Evolutionary conservation across 1,284 basidiomycete species (phyloP).

Genomic region (Marasmius fiardii): DNA sequence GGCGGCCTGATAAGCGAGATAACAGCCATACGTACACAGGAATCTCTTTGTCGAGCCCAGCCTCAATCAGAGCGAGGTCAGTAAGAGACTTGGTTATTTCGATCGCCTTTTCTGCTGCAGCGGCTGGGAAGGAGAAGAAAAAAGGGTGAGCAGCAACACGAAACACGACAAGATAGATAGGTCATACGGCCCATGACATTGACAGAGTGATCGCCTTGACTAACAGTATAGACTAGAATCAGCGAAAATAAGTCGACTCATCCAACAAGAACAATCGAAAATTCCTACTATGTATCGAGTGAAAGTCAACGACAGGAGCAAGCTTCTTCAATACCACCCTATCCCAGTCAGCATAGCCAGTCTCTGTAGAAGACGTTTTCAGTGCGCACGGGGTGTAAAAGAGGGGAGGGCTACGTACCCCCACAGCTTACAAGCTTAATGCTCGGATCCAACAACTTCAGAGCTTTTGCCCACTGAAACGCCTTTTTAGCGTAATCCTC

Average conservation of each 20-base stretch:
- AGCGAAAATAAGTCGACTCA: not conserved
- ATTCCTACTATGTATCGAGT: conserved; percentile 34
- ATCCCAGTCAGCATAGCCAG: conserved; percentile 42
- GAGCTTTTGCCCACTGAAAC: conserved; percentile 62
- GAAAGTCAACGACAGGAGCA: conserved; percentile 37
- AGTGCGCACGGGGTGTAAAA: not conserved
- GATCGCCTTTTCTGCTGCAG: conserved; percentile 45
- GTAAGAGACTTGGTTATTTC: conserved; percentile 46
- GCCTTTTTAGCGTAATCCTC: conserved; percentile 58
- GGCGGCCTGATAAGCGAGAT: too few species aligned
- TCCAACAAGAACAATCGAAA: not conserved
- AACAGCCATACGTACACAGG: conserved; percentile 28
- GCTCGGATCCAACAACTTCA: conserved; percentile 55
- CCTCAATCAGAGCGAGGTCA: conserved; percentile 38
- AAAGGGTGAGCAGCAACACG: not conserved
- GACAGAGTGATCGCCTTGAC: conserved; percentile 36
- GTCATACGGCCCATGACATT: conserved; percentile 41
- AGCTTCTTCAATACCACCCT: conserved; percentile 34
- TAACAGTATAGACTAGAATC: conserved; percentile 34
- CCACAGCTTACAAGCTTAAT: conserved; percentile 61
- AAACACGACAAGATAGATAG: conserved; percentile 5
- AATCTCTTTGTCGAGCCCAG: conserved; percentile 30
- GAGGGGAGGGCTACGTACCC: conserved; percentile 22
- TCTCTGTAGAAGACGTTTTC: conserved; percentile 28
- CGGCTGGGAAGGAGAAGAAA: conserved; percentile 25